Conservation (phyloP, 1,139 yeast species). For the Candida labiduridarum region DNA sequence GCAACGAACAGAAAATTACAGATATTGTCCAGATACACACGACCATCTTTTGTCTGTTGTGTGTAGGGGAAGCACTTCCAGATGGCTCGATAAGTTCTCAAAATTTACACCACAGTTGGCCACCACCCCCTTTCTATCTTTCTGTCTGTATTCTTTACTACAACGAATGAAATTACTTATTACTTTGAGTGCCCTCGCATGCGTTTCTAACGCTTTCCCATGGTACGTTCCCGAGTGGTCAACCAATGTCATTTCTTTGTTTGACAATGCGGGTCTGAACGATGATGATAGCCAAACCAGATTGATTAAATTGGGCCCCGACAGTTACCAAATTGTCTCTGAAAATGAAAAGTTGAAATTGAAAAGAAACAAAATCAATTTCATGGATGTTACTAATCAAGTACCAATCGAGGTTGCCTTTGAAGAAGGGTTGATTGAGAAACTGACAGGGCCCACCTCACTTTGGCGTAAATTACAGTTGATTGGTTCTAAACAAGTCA, state of each 20-base stretch:
- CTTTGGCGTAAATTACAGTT: conserved; percentile 20
- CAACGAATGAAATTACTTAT: conserved; percentile 12
- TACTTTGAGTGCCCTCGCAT: conserved; percentile 9
- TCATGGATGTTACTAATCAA: conserved; percentile 70
- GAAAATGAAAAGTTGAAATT: conserved; percentile 61
- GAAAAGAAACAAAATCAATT: conserved; percentile 55
- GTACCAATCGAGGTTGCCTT: conserved; percentile 39
- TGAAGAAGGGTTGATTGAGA: conserved; percentile 28
- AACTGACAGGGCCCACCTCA: conserved; percentile 15
- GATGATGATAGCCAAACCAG: conserved; percentile 21
- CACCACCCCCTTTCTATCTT: background rate
- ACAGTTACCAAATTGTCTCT: conserved; percentile 42
- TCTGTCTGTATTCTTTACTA: background rate
- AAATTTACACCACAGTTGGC: background rate
- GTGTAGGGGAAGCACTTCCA: background rate
- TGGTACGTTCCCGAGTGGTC: conserved; percentile 14
- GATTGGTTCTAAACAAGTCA: conserved; percentile 36
- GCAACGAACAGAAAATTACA: background rate
- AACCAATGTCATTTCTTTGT: conserved; percentile 7
- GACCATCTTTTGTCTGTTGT: background rate
- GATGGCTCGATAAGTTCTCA: background rate
- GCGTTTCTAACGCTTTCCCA: conserved; percentile 19
- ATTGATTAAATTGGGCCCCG: conserved; percentile 42
- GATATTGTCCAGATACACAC: background rate
- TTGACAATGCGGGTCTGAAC: conserved; percentile 10